Conservation (phyloP, 768 basidiomycete genomes). For the Gloeophyllum trabeum region DNA sequence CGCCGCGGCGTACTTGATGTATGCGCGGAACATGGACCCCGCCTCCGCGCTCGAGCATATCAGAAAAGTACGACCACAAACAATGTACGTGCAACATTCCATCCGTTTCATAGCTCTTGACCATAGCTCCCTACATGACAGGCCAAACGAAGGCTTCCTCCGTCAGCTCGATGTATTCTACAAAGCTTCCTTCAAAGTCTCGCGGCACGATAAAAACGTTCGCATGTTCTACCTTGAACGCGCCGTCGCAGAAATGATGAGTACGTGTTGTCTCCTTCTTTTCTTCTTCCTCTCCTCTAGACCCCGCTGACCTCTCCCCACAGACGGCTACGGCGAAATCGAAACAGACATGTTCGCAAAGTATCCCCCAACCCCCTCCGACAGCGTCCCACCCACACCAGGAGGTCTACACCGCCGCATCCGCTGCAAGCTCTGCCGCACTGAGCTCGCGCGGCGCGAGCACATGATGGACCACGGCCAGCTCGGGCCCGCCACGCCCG, state of each 20-base stretch:
- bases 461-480: constrained; percentile 91
- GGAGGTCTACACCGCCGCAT: constrained; percentile 53
- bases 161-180: constrained; percentile 76
- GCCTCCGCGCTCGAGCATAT: constrained; percentile 61
- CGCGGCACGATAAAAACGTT: constrained; percentile 53
- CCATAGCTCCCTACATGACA: constrained; percentile 16
- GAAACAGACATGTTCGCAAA: constrained; percentile 69
- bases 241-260: constrained; percentile 64
- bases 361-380: constrained; percentile 53
- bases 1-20: constrained; percentile 85
- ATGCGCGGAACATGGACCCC: constrained; percentile 43
- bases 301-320: background rate
- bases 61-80: constrained; percentile 47
- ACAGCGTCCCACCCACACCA: constrained; percentile 51
- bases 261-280: constrained; percentile 30
- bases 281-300: constrained; percentile 3
- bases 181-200: constrained; percentile 56
- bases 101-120: constrained; percentile 3
- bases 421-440: constrained; percentile 80
- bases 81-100: constrained; percentile 42
- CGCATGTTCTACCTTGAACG: constrained; percentile 80
- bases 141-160: constrained; percentile 82
- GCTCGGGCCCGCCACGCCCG: constrained; percentile 55
- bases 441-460: constrained; percentile 81
- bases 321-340: constrained; percentile 68